phyloP scores from a whole-genome alignment of 1,284 basidiomycete species.

The Pascua sp. region DNA sequence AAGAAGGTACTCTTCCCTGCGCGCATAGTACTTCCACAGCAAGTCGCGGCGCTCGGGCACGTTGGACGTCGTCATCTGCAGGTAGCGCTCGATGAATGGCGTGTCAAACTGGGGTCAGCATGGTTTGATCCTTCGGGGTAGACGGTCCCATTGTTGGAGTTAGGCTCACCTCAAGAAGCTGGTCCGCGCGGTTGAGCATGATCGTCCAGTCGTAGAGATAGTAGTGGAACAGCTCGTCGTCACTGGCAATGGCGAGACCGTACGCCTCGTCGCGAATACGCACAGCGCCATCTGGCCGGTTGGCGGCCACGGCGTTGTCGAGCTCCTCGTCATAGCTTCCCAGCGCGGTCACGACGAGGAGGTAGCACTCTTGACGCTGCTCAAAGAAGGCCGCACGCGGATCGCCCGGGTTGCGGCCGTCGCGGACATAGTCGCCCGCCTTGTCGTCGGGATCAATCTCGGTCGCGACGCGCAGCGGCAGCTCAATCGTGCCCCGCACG shows the following conservation, averaged over 20 bases:
- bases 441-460: slow-evolving; percentile 72
- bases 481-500: slow-evolving; percentile 69
- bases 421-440: slow-evolving; percentile 73
- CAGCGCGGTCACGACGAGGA: slow-evolving; percentile 75
- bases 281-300: slow-evolving; percentile 3
- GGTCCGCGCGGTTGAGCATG: slow-evolving; percentile 70
- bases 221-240: slow-evolving; percentile 92
- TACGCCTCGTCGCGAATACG: slow-evolving; percentile 47
- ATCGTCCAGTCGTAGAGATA: slow-evolving; percentile 94
- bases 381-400: slow-evolving; percentile 61
- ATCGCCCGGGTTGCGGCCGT: slow-evolving; percentile 61
- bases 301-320: slow-evolving; percentile 21
- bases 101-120: slow-evolving; percentile 35
- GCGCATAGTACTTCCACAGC: slow-evolving; percentile 95
- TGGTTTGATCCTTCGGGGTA: no score
- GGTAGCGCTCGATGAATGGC: slow-evolving; percentile 69
- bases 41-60: slow-evolving; percentile 71
- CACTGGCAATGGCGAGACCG: slow-evolving; percentile 68
- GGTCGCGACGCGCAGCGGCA: slow-evolving; percentile 79
- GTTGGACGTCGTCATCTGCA: slow-evolving; percentile 51
- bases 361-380: slow-evolving; percentile 71
- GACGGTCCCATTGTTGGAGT: neutral
- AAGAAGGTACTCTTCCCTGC: slow-evolving; percentile 74
- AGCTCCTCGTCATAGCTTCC: slow-evolving; percentile 66
- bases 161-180: slow-evolving; percentile 73